These are phyloP conservation scores for Neohortaea acidophila DNA, from an alignment of 495 filamentous ascomycete species.

Conservation along the genomic window DNA sequence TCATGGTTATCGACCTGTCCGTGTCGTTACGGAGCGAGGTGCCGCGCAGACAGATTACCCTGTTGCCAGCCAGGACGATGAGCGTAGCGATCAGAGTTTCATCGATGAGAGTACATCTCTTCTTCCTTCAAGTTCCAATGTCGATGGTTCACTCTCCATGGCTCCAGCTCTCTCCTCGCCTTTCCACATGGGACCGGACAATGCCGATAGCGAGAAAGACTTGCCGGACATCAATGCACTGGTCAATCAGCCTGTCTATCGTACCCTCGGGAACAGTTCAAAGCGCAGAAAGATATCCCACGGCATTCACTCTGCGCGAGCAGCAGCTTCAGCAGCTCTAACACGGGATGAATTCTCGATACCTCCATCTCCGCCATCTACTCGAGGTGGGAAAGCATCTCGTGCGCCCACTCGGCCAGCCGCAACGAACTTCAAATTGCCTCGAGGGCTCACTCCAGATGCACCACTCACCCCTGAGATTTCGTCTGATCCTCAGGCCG, in stretches of 20 bases:
- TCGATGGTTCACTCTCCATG: too few relatives aligned
- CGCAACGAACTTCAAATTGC: constrained; percentile 3
- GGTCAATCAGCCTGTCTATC: neutral
- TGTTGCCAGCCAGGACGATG: constrained; percentile 2
- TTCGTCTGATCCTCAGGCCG: constrained; percentile 6
- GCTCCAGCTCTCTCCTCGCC: too few relatives aligned
- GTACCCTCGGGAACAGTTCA: constrained; percentile 1
- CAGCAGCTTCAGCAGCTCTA: neutral
- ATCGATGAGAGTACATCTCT: neutral
- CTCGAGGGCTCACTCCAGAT: constrained; percentile 24
- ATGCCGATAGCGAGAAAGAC: constrained; percentile 14
- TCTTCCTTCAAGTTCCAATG: too few relatives aligned
- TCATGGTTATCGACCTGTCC: constrained; percentile 23
- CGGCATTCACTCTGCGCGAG: neutral
- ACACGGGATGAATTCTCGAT: constrained; percentile 14
- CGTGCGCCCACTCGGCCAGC: too few relatives aligned
- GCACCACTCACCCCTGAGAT: constrained; percentile 13
- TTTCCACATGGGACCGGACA: neutral
- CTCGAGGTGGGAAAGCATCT: constrained; percentile 24
- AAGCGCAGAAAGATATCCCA: constrained; percentile 18
- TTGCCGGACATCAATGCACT: constrained; percentile 17
- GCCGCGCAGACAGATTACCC: constrained; percentile 10
- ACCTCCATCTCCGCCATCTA: constrained; percentile 25
- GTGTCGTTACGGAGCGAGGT: neutral
- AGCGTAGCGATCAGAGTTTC: neutral